Conservation (phyloP, 345 rosid genomes). For the Gossypium herbaceum region DNA sequence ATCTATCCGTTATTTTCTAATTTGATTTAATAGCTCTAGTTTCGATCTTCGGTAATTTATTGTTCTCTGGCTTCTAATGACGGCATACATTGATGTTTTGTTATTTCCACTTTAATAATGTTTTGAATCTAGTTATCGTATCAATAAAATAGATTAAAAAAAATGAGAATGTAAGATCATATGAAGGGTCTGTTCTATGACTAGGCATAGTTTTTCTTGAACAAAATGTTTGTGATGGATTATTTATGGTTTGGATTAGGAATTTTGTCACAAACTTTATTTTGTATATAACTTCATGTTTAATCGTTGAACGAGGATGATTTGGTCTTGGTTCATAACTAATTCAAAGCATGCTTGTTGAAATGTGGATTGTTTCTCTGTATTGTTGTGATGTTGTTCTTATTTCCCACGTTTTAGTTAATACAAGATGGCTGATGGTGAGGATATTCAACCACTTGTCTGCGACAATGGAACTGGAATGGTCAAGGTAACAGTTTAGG, state of each 20-base stretch:
- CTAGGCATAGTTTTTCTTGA: neutral
- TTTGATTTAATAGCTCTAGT: neutral
- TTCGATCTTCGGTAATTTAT: neutral
- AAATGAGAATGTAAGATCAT: neutral
- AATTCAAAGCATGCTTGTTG: neutral
- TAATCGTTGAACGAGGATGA: neutral
- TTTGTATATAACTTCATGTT: neutral
- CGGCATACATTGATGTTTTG: neutral
- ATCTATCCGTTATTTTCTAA: neutral
- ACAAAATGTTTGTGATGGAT: neutral
- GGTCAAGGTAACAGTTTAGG: neutral
- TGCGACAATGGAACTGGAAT: slow-evolving; percentile 5
- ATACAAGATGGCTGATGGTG: slow-evolving; percentile 11
- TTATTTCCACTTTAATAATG: too few relatives aligned
- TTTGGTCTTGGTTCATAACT: neutral
- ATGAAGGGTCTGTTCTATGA: neutral
- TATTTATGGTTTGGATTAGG: neutral
- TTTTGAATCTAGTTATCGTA: too few relatives aligned
- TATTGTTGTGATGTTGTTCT: too few relatives aligned
- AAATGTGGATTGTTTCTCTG: too few relatives aligned
- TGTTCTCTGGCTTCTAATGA: neutral
- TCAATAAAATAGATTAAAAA: neutral
- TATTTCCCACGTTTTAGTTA: neutral
- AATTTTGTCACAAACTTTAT: neutral
- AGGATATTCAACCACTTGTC: slow-evolving; percentile 15